Percentiles rank a stretch among this genome's conserved stretches.
Evolutionary conservation across 495 filamentous ascomycete genomes (phyloP).

Genomic region (Amphirosellinia nigrospora): DNA sequence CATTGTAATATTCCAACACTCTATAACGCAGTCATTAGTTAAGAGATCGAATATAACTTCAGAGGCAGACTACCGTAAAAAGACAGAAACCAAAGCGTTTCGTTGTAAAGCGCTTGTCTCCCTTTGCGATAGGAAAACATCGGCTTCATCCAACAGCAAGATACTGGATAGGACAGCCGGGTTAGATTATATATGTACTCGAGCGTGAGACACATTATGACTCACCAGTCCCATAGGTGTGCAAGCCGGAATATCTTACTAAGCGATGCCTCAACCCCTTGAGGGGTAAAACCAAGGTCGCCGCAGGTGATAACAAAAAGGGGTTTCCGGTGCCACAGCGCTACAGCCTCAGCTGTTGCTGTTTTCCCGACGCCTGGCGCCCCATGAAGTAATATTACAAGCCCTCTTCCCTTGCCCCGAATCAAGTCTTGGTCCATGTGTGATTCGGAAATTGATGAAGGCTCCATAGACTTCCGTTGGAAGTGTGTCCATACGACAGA

Average conservation of each 20-base stretch:
- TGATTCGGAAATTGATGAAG: neutral
- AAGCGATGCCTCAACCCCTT: conserved; percentile 45
- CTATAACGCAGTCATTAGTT: conserved; percentile 36
- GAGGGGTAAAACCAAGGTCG: conserved; percentile 48
- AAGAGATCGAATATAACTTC: neutral
- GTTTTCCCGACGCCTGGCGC: conserved; percentile 56
- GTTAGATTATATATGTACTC: neutral
- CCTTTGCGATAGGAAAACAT: conserved; percentile 38
- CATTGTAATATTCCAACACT: conserved; percentile 61
- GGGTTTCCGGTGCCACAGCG: conserved; percentile 47
- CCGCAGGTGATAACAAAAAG: conserved; percentile 54
- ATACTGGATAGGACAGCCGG: neutral
- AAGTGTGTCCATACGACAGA: neutral
- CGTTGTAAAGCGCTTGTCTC: conserved; percentile 43
- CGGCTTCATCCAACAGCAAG: conserved; percentile 54
- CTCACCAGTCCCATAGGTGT: conserved; percentile 42
- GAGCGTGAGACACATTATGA: neutral
- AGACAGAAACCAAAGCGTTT: conserved; percentile 54
- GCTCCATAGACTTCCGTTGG: neutral
- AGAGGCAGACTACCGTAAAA: neutral
- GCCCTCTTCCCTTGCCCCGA: conserved; percentile 52
- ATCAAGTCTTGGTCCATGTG: conserved; percentile 40
- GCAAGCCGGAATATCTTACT: conserved; percentile 44
- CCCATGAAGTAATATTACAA: conserved; percentile 55
- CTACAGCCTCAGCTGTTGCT: conserved; percentile 43